A percentile compares a stretch with the other conserved stretches of the same genome.
Evolutionary conservation across 164 flowering plant species (phyloP).

Genomic region (Dillenia suffruticosa): DNA sequence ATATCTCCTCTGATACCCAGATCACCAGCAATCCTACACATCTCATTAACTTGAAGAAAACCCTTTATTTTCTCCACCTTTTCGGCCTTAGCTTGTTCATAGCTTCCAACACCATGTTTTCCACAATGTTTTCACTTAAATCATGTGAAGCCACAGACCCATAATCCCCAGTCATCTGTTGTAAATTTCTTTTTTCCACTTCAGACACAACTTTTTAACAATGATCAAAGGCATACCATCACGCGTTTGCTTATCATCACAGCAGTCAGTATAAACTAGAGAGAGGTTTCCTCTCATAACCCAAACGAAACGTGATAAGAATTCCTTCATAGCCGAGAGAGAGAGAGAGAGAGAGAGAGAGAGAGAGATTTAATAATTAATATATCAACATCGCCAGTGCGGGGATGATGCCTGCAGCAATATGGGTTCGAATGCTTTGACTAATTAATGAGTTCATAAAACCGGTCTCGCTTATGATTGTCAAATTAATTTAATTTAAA

Average conservation of each 20-base stretch:
- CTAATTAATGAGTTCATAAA: too few species aligned
- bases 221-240: slow-evolving; percentile 75
- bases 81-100: slow-evolving; percentile 56
- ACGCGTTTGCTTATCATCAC: slow-evolving; percentile 50
- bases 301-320: slow-evolving; percentile 76
- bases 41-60: slow-evolving; percentile 70
- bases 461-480: too few species aligned
- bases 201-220: slow-evolving; percentile 63
- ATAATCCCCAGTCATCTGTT: slow-evolving; percentile 28
- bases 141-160: slow-evolving; percentile 32
- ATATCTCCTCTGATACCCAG: slow-evolving; percentile 85
- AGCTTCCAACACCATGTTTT: slow-evolving; percentile 58
- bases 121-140: slow-evolving; percentile 89
- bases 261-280: slow-evolving; percentile 43
- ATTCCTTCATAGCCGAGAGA: slow-evolving; percentile 49
- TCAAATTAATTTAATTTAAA: too few species aligned
- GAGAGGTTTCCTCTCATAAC: slow-evolving; percentile 64
- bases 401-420: too few species aligned
- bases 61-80: slow-evolving; percentile 81
- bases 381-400: too few species aligned
- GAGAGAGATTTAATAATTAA: too few species aligned
- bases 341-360: too few species aligned
- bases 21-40: slow-evolving; percentile 82
- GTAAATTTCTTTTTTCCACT: slow-evolving; percentile 57
- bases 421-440: too few species aligned